Evolutionary conservation across 2,329 filamentous ascomycete species (phyloP).

Genomic region (Botrytis fabae): DNA sequence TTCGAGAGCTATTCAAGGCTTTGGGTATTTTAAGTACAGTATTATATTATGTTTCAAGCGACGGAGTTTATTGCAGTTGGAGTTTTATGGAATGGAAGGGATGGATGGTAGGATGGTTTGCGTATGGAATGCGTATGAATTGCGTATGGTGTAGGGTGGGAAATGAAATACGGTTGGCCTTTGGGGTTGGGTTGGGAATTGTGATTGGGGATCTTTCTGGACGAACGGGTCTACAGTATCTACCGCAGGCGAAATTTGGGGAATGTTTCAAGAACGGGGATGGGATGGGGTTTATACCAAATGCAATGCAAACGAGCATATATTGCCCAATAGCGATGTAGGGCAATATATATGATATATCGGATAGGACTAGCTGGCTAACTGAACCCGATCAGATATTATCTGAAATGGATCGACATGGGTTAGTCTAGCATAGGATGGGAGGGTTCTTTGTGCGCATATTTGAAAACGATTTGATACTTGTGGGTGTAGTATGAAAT

Average conservation of each 20-base stretch:
- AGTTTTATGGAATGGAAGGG: conserved; percentile 8
- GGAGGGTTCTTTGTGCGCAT: not conserved
- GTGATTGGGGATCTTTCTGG: conserved; percentile 11
- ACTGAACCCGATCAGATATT: not conserved
- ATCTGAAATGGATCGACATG: not conserved
- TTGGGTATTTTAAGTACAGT: conserved; percentile 18
- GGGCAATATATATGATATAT: not conserved
- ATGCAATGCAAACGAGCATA: not conserved
- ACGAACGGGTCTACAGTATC: conserved; percentile 3
- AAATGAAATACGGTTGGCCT: conserved; percentile 17
- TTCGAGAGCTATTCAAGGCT: not conserved
- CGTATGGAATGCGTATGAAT: not conserved
- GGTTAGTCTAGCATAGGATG: not conserved
- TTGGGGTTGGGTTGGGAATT: conserved; percentile 18
- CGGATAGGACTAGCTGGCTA: not conserved
- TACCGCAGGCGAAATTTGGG: conserved; percentile 15
- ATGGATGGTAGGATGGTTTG: not conserved
- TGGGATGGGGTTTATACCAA: conserved; percentile 1
- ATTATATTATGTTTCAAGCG: conserved; percentile 21
- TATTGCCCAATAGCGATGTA: not conserved
- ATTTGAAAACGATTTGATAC: not conserved
- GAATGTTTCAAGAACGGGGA: conserved; percentile 7
- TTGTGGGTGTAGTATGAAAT: conserved; percentile 13
- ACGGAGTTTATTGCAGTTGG: conserved; percentile 21
- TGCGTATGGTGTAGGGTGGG: conserved; percentile 20